Percentiles rank a stretch among this genome's conserved stretches.
These are phyloP conservation scores for Oryza nivara DNA, from an alignment of 176 grass and related monocot species.

Conservation along the genomic window DNA sequence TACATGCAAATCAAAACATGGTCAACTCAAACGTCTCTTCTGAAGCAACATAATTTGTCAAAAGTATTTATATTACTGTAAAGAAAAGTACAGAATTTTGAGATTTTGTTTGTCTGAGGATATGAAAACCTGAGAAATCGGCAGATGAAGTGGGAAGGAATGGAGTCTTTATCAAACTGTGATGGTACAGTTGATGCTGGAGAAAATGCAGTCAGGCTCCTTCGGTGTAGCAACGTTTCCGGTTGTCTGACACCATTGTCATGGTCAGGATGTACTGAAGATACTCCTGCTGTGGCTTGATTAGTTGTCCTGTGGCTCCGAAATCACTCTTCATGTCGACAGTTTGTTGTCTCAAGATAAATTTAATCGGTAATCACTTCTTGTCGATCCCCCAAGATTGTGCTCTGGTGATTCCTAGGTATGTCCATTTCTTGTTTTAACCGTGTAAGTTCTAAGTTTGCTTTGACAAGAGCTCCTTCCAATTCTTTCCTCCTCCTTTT, in stretches of 20 bases:
- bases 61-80: background rate
- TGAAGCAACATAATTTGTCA: background rate
- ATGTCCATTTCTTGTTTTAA: constrained; percentile 18
- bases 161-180: constrained; percentile 25
- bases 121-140: constrained; percentile 57
- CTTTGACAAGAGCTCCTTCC: constrained; percentile 57
- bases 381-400: constrained; percentile 16
- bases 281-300: constrained; percentile 34
- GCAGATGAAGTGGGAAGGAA: constrained; percentile 67
- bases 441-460: constrained; percentile 33
- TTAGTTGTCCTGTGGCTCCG: background rate
- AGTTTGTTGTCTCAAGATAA: background rate
- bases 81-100: background rate
- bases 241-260: constrained; percentile 23
- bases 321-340: constrained; percentile 23
- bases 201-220: constrained; percentile 38
- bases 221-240: constrained; percentile 33
- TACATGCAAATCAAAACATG: background rate
- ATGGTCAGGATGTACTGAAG: constrained; percentile 32
- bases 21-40: background rate
- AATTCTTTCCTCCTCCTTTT: constrained; percentile 59
- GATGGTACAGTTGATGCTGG: constrained; percentile 42
- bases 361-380: constrained; percentile 17
- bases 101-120: background rate
- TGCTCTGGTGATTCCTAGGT: background rate